A percentile compares a stretch with the other conserved stretches of the same genome.
phyloP scores from a whole-genome alignment of 2,329 filamentous ascomycete genomes.

The Pezicula carpinea region DNA sequence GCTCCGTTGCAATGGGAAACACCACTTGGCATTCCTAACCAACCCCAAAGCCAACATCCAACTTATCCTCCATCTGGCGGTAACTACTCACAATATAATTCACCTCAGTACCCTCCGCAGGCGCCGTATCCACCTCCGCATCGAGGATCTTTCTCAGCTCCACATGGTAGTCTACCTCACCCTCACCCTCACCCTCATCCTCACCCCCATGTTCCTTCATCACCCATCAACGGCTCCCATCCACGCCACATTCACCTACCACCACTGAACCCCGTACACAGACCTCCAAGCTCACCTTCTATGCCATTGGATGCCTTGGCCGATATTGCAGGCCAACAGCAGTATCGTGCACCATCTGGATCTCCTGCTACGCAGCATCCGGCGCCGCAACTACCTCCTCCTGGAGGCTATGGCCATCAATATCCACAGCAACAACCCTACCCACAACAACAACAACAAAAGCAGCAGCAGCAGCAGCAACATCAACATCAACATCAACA shows the following conservation, averaged over 20 bases:
- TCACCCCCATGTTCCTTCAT: slow-evolving; percentile 26
- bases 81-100: slow-evolving; percentile 5
- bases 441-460: too few species aligned
- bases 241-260: slow-evolving; percentile 19
- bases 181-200: slow-evolving; percentile 22
- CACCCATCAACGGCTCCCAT: slow-evolving; percentile 21
- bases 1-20: slow-evolving; percentile 22
- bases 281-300: slow-evolving; percentile 17
- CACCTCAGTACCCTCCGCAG: slow-evolving; percentile 9
- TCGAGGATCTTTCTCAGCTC: slow-evolving; percentile 20
- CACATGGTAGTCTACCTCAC: slow-evolving; percentile 19
- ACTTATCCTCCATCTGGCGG: slow-evolving; percentile 9
- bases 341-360: slow-evolving; percentile 23
- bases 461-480: too few species aligned
- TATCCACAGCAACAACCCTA: slow-evolving; percentile 35
- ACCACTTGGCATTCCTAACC: slow-evolving; percentile 16
- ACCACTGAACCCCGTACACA: slow-evolving; percentile 17
- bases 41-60: slow-evolving; percentile 11
- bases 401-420: slow-evolving; percentile 12
- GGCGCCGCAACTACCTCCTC: slow-evolving; percentile 10
- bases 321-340: slow-evolving; percentile 25
- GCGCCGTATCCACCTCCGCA: slow-evolving; percentile 7
- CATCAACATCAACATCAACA: slow-evolving; percentile 39
- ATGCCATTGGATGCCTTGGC: slow-evolving; percentile 25
- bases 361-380: slow-evolving; percentile 23